Base-by-base conservation (phyloP, 2,329 filamentous ascomycete genomes). In the Xylariaceae sp. region DNA sequence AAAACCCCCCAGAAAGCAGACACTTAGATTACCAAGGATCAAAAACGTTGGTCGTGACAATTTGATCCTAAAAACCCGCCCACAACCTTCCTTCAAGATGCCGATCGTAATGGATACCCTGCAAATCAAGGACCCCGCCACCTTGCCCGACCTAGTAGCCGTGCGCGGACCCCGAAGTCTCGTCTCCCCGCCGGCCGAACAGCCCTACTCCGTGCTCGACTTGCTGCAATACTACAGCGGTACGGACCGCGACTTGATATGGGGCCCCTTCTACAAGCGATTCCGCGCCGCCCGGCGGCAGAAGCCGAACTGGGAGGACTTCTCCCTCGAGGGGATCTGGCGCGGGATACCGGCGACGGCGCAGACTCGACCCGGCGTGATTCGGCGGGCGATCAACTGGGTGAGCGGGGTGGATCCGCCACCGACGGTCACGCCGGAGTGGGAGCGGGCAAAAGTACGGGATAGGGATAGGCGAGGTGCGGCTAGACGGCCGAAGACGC, bases 181-280 rank as follows among this genome's bases (percentile, higher is more conserved):
- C 6, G 47, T 27, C 11, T 11, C 4, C 8, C 1, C 26, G 5
- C 40, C 51, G 5, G 2, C 2, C 6, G 3, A 51, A 2, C n/a
- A 49, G 7, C 29, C 49, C 6, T 57, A 47, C 42, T 46, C 37
- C 1, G 1, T 60, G 3, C 1, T 48, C 7, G 56, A 59, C 4
- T 4, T 19, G 1, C 3, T 57, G 11, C 37, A 26, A 30, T 50
- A 53, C 19, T 41, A 42, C 31, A 43, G 44, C 34, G 59, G 56
- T 26, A 35, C 9, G 12, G 56, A 60, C 8, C 31, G 7, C 6
- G 54, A 60, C 9, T 42, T 60, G 50, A 54, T 60, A 53, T 60
- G 59, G 59, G 59, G 59, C 6, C 59, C 59, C 3, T 60, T 53
- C 42, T 60, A 57, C 42, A 35, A 51, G n/a, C 42, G 54, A 30